Conservation (phyloP, 2,329 filamentous ascomycete species). For the Ampelomyces quisqualis region DNA sequence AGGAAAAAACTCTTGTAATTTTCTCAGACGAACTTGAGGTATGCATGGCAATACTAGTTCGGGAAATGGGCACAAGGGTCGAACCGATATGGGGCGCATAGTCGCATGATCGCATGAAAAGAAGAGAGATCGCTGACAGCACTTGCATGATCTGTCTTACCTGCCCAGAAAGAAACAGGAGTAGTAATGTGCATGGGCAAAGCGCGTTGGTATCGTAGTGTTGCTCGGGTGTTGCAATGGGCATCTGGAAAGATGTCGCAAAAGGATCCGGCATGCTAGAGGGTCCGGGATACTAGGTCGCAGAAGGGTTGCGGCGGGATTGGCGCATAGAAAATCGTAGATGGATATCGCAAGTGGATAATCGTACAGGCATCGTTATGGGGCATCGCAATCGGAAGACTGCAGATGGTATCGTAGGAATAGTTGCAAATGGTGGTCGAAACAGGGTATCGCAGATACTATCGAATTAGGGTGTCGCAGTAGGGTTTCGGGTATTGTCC, state of each 20-base stretch:
- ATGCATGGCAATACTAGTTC: constrained; percentile 1
- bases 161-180: constrained; percentile 10
- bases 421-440: constrained; percentile 21
- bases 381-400: constrained; percentile 2
- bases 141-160: constrained; percentile 25
- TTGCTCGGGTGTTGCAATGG: constrained; percentile 24
- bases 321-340: neutral
- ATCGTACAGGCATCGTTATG: constrained; percentile 8
- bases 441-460: constrained; percentile 9
- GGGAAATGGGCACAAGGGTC: constrained; percentile 8
- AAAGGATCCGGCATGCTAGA: constrained; percentile 2
- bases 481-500: constrained; percentile 17
- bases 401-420: constrained; percentile 9
- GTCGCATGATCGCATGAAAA: constrained; percentile 15
- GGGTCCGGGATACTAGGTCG: constrained; percentile 6
- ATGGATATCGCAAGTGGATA: neutral
- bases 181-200: constrained; percentile 13
- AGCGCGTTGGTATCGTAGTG: constrained; percentile 10
- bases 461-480: constrained; percentile 12
- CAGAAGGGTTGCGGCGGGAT: constrained; percentile 2
- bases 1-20: constrained; percentile 4
- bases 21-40: neutral
- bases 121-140: constrained; percentile 15
- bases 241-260: constrained; percentile 18
- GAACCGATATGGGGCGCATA: constrained; percentile 13